Conservation (phyloP, 768 basidiomycete genomes). For the Xanthoconium stramineum region DNA sequence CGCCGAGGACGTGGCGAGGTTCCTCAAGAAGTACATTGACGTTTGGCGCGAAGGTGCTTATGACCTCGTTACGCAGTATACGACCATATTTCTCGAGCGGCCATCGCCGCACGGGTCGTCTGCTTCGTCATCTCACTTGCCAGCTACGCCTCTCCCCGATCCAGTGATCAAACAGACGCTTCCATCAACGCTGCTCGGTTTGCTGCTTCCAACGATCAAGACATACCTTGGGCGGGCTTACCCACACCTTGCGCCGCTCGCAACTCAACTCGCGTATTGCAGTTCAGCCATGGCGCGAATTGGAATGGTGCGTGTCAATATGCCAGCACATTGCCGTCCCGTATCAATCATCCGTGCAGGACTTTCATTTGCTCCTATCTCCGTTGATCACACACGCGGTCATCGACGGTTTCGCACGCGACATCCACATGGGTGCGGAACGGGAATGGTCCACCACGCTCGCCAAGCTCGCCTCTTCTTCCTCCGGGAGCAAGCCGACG, state of each 20-base stretch:
- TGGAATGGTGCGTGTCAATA: slow-evolving; percentile 55
- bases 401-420: slow-evolving; percentile 48
- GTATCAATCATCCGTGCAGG: slow-evolving; percentile 13
- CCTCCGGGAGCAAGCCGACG: slow-evolving; percentile 14
- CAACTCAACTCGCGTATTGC: slow-evolving; percentile 94
- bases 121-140: slow-evolving; percentile 17
- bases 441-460: slow-evolving; percentile 35
- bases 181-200: slow-evolving; percentile 31
- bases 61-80: slow-evolving; percentile 87
- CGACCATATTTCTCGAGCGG: slow-evolving; percentile 84
- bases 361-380: slow-evolving; percentile 71
- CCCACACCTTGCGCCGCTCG: slow-evolving; percentile 72
- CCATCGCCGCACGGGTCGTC: slow-evolving; percentile 33
- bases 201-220: slow-evolving; percentile 66
- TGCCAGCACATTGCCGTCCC: not conserved
- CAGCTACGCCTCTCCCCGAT: slow-evolving; percentile 21
- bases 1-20: slow-evolving; percentile 69
- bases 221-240: slow-evolving; percentile 57
- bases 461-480: slow-evolving; percentile 16
- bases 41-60: slow-evolving; percentile 90
- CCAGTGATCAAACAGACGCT: slow-evolving; percentile 30
- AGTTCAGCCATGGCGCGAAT: slow-evolving; percentile 88
- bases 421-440: slow-evolving; percentile 31
- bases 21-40: slow-evolving; percentile 85
- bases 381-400: slow-evolving; percentile 69